phyloP scores from a whole-genome alignment of 306 rosid species.

The Cucurbita moschata region DNA sequence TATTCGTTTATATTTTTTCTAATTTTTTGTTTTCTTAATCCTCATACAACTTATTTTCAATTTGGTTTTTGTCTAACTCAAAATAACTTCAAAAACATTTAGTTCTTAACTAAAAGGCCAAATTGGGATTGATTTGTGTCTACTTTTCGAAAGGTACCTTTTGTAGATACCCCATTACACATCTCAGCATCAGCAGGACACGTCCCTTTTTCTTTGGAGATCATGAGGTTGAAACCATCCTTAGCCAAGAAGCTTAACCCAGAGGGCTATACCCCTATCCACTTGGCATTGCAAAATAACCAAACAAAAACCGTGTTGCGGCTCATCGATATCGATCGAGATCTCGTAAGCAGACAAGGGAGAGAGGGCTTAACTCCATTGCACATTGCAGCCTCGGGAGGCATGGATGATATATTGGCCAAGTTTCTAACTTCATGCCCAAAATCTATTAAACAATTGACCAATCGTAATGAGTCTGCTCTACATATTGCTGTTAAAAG shows the following conservation, averaged over 20 bases:
- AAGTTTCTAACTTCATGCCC: conserved; percentile 21
- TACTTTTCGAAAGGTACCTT: not conserved
- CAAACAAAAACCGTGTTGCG: not conserved
- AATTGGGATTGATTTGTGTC: no score
- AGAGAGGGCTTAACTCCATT: conserved; percentile 23
- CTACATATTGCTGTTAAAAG: conserved; percentile 20
- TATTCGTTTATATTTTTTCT: no score
- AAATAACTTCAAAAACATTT: no score
- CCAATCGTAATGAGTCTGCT: conserved; percentile 20
- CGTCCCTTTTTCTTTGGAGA: conserved; percentile 16
- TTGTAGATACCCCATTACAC: conserved; percentile 28
- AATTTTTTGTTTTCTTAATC: no score
- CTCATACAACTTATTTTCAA: no score
- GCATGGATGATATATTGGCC: conserved; percentile 7
- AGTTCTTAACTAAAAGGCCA: no score
- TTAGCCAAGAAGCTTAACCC: conserved; percentile 23
- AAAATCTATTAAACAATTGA: conserved; percentile 15
- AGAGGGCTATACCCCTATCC: conserved; percentile 17
- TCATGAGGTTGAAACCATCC: conserved; percentile 25
- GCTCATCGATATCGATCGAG: conserved; percentile 3
- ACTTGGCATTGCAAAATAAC: conserved; percentile 18
- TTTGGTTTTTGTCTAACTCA: no score
- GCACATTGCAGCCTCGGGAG: conserved; percentile 16
- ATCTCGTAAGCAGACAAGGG: conserved; percentile 24
- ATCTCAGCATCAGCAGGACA: conserved; percentile 16